Conservation (phyloP, 352 stramenopile genomes). For the Globisporangium echinulatum region DNA sequence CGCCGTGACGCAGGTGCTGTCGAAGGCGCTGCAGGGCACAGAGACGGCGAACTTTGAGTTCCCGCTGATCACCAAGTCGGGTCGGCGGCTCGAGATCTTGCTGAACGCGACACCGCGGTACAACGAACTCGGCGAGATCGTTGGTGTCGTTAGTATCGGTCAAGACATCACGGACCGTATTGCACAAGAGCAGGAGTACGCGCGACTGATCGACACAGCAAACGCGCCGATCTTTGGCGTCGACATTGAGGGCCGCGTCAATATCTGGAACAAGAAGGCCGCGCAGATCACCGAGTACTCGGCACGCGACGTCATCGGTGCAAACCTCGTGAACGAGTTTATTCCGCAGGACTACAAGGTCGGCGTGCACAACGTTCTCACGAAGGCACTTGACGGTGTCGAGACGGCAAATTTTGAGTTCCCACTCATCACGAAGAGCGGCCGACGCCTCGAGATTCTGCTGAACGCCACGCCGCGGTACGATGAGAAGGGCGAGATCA, state of each 20-base stretch:
- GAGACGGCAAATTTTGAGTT: constrained; percentile 86
- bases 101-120: constrained; percentile 75
- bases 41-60: constrained; percentile 86
- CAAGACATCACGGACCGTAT: constrained; percentile 80
- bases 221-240: constrained; percentile 90
- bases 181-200: constrained; percentile 84
- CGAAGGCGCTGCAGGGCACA: constrained; percentile 50
- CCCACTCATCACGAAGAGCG: constrained; percentile 78
- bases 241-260: constrained; percentile 73
- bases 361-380: constrained; percentile 55
- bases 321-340: constrained; percentile 86
- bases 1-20: constrained; percentile 58
- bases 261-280: constrained; percentile 90
- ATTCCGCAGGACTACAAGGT: constrained; percentile 71
- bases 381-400: constrained; percentile 49
- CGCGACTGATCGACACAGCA: constrained; percentile 83
- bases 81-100: constrained; percentile 65
- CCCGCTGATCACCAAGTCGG: constrained; percentile 66
- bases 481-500: constrained; percentile 73
- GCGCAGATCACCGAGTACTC: constrained; percentile 88
- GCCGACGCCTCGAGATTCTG: constrained; percentile 69
- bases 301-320: constrained; percentile 82
- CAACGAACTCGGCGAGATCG: constrained; percentile 64
- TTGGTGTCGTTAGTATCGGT: constrained; percentile 71
- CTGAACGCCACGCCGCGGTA: constrained; percentile 80